Percentiles rank a stretch among this genome's conserved stretches.
Evolutionary conservation across 345 rosid species (phyloP).

Genomic region (Sisymbrium altissimum): DNA sequence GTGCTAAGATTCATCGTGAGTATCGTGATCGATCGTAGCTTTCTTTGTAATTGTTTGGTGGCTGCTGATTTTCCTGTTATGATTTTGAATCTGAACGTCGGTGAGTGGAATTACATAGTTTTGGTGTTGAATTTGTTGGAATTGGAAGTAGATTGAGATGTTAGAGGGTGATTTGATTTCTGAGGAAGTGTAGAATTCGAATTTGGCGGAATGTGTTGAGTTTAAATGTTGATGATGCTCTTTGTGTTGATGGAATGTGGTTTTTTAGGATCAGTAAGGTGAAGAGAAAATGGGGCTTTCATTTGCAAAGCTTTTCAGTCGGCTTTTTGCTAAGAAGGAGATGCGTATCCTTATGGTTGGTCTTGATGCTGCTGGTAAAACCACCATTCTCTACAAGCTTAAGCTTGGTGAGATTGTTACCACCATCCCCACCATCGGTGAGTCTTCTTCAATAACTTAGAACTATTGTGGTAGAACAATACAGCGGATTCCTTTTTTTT

Average conservation of each 20-base stretch:
- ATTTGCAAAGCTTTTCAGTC: conserved; percentile 66
- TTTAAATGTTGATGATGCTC: background rate
- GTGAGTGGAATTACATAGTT: background rate
- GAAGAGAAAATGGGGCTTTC: conserved; percentile 55
- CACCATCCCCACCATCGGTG: conserved; percentile 62
- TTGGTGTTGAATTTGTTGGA: background rate
- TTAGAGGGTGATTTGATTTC: background rate
- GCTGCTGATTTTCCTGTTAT: background rate
- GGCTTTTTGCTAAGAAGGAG: conserved; percentile 69
- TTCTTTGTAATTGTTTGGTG: background rate
- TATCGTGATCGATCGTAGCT: conserved; percentile 5
- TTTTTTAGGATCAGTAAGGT: conserved; percentile 30
- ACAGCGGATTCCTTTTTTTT: too few species aligned
- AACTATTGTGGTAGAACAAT: background rate
- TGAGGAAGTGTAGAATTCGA: background rate
- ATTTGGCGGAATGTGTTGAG: background rate
- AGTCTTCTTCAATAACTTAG: background rate
- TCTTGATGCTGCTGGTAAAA: conserved; percentile 79
- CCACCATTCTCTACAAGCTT: conserved; percentile 66
- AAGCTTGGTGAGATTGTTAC: conserved; percentile 64
- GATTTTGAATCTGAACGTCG: background rate
- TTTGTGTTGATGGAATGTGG: background rate
- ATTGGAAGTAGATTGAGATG: background rate
- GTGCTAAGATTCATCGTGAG: background rate
- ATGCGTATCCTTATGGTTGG: conserved; percentile 79